Conservation (phyloP, 495 filamentous ascomycete genomes). For the Neurospora sp. region DNA sequence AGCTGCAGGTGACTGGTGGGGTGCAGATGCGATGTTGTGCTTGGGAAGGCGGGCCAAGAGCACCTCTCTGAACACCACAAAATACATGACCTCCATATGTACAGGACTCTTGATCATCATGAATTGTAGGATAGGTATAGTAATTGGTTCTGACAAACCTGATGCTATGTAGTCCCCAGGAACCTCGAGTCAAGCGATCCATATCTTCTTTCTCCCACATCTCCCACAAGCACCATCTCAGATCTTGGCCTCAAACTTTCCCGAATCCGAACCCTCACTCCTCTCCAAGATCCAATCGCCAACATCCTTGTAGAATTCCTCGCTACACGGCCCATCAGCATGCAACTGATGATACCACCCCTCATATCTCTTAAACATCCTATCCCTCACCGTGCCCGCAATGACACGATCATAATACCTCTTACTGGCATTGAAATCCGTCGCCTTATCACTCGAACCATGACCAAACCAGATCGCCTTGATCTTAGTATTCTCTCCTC, state of each 20-base stretch:
- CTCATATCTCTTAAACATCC: constrained; percentile 60
- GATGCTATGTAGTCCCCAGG: background rate
- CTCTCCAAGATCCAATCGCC: constrained; percentile 62
- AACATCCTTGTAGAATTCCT: constrained; percentile 59
- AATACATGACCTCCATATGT: background rate
- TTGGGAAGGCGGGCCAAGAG: background rate
- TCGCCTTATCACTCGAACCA: constrained; percentile 58
- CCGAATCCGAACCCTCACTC: constrained; percentile 2
- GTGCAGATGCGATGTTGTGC: background rate
- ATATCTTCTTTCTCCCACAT: background rate
- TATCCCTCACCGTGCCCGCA: constrained; percentile 45
- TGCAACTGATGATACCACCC: constrained; percentile 75
- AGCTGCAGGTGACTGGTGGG: background rate
- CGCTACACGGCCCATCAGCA: constrained; percentile 51
- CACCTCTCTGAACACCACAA: background rate
- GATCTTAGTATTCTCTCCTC: constrained; percentile 19
- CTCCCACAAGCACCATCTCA: background rate
- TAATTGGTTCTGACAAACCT: background rate
- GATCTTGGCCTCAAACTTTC: constrained; percentile 1
- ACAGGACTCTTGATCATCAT: background rate
- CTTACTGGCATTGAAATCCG: constrained; percentile 50
- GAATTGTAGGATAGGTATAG: background rate
- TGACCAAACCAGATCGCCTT: constrained; percentile 51
- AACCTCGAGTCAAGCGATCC: background rate
- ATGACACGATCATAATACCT: constrained; percentile 45